Evolutionary conservation across 1,139 yeast genomes (phyloP).

Genomic region (Protomyces inundatus): DNA sequence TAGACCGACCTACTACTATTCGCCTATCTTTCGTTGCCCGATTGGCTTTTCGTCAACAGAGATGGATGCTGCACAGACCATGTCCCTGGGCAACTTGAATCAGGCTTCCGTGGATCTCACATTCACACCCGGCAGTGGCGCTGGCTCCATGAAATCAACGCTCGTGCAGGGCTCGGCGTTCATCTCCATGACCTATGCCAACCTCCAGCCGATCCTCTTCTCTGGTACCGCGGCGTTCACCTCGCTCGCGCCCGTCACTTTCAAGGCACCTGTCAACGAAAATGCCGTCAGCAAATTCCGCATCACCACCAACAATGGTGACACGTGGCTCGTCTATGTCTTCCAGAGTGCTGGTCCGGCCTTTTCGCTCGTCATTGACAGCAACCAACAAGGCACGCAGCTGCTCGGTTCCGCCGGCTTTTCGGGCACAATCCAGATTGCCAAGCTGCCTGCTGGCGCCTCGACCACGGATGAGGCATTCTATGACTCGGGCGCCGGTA

Average conservation of each 20-base stretch:
- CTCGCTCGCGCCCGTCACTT: conserved; percentile 44
- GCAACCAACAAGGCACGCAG: conserved; percentile 34
- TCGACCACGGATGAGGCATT: conserved; percentile 30
- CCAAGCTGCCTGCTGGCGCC: conserved; percentile 46
- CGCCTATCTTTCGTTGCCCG: conserved; percentile 52
- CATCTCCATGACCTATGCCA: conserved; percentile 57
- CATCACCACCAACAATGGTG: conserved; percentile 39
- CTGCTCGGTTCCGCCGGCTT: conserved; percentile 46
- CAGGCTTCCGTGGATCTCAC: conserved; percentile 54
- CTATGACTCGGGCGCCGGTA: conserved; percentile 60
- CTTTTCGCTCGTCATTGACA: conserved; percentile 27
- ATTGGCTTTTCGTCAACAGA: conserved; percentile 55
- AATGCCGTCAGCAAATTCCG: conserved; percentile 49
- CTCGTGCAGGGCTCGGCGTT: conserved; percentile 76
- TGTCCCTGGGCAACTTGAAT: conserved; percentile 47
- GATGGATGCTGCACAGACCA: conserved; percentile 42
- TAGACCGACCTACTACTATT: conserved; percentile 46
- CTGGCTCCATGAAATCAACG: conserved; percentile 39
- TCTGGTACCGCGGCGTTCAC: conserved; percentile 48
- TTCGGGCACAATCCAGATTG: conserved; percentile 59
- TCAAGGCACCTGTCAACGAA: conserved; percentile 37
- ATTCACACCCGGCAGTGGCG: conserved; percentile 41
- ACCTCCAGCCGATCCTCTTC: conserved; percentile 51
- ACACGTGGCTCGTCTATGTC: conserved; percentile 58
- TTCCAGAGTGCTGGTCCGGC: conserved; percentile 35